Base-by-base conservation (phyloP, 331 rosid genomes). In the Rhamnella rubrinervis region DNA sequence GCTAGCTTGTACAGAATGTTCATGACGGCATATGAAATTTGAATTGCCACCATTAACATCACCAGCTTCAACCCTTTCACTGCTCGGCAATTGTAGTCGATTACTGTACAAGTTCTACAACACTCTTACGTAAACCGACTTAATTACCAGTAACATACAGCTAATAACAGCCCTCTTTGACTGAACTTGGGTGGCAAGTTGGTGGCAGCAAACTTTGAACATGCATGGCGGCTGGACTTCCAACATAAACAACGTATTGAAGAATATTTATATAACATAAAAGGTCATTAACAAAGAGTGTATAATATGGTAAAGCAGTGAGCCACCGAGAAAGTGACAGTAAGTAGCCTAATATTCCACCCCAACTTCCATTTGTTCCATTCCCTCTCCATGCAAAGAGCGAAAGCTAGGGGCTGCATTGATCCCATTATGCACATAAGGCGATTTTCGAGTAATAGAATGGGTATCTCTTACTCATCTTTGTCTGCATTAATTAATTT, bases 1-100 rank as follows among this genome's bases (percentile, higher is more conserved):
- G 73, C 89, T 14, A 87, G 37, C 63, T 87, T 87, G 77, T 85
- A 87, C 23, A 89, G 67, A 3, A 89, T 44, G 37, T 87, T 85
- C 55, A 80, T 71, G 2, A 76, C 86, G 0, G 85, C 88, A 68
- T 75, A 85, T 21, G 85, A 3, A 2, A 80, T 17, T 53, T 89
- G 96, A 47, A 62, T 82, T 28, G 78, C 0, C 37, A 82, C 59
- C 96, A 89, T 89, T 2, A 87, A 15, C 51, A 81, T 19, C 2
- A 47, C 69, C 0, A 86, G 78, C 69, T 76, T 89, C 39, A 81
- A 23, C 3, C 63, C 82, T 2, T 77, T 37, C 35, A 3, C 39
- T 37, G 26, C 39, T 58, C 8, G 6, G 35, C 26, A 56, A 8
- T 23, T 21, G 35, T n/a, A n/a, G n/a, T n/a, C n/a, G n/a, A n/a